Percentiles rank a stretch among this genome's conserved stretches.
Conservation (phyloP, 2,329 filamentous ascomycete species). For the Calycina herbarum region DNA sequence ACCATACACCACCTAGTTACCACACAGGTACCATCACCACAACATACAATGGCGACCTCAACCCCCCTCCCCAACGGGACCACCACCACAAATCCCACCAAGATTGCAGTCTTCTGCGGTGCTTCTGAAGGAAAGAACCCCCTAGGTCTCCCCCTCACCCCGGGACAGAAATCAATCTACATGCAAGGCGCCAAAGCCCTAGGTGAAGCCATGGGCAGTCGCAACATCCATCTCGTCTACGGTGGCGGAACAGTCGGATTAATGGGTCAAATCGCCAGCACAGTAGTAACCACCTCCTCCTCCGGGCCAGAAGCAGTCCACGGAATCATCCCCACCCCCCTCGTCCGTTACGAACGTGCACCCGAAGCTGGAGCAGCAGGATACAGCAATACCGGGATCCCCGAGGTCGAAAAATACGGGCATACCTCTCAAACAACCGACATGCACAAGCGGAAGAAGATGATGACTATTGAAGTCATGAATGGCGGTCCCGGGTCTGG, state of each 20-base stretch:
- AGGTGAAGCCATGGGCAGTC: slow-evolving; percentile 63
- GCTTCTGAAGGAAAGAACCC: slow-evolving; percentile 72
- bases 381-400: slow-evolving; percentile 36
- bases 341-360: slow-evolving; percentile 74
- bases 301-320: slow-evolving; percentile 81
- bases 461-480: slow-evolving; percentile 89
- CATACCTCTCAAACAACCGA: slow-evolving; percentile 85
- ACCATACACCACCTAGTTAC: not conserved
- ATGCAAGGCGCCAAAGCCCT: slow-evolving; percentile 70
- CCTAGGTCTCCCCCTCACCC: slow-evolving; percentile 54
- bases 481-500: slow-evolving; percentile 78
- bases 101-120: slow-evolving; percentile 95
- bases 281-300: slow-evolving; percentile 78
- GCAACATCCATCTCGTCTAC: slow-evolving; percentile 84
- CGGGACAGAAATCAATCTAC: slow-evolving; percentile 1
- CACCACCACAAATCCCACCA: slow-evolving; percentile 42
- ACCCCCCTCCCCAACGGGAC: slow-evolving; percentile 24
- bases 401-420: slow-evolving; percentile 65
- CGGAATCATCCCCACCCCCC: slow-evolving; percentile 86
- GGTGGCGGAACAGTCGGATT: slow-evolving; percentile 92
- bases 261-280: slow-evolving; percentile 91
- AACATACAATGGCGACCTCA: not conserved
- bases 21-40: not conserved
- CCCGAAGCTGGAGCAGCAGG: slow-evolving; percentile 54
- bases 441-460: slow-evolving; percentile 93